Percentiles rank a stretch among this genome's conserved stretches.
Conservation (phyloP, 2,329 filamentous ascomycete species). For the Beauveria rudraprayagi region DNA sequence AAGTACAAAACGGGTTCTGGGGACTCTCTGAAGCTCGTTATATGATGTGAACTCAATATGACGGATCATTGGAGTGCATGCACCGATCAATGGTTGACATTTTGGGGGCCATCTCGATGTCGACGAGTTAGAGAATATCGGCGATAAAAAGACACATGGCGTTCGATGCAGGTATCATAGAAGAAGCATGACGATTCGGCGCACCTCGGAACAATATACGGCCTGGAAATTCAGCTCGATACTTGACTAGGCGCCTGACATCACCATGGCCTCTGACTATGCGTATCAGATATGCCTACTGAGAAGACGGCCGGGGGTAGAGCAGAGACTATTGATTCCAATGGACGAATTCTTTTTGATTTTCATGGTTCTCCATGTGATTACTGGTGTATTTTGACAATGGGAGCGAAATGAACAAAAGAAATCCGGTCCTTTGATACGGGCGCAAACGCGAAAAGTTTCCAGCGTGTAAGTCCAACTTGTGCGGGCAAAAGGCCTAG, state of each 20-base stretch:
- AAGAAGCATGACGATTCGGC: too few relatives aligned
- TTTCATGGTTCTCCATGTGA: background rate
- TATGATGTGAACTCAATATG: too few relatives aligned
- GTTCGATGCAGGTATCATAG: background rate
- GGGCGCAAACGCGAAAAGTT: background rate
- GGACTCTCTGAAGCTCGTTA: background rate
- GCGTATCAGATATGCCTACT: background rate
- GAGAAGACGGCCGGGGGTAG: background rate
- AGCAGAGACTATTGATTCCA: background rate
- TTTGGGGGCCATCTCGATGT: background rate
- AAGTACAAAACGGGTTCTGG: background rate
- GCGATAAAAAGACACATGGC: background rate
- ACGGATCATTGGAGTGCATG: background rate
- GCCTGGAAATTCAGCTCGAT: too few relatives aligned
- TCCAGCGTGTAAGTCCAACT: background rate
- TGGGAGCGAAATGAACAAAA: background rate
- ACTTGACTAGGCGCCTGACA: background rate
- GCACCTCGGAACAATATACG: too few relatives aligned
- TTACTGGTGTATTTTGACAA: accelerated
- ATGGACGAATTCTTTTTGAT: background rate
- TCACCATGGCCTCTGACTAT: background rate
- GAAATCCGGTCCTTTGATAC: background rate
- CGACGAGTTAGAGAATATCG: background rate
- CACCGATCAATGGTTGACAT: background rate
- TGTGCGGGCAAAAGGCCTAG: background rate